Base-by-base conservation (phyloP, 257 asterid genomes). In the Solanum sparsipilum region DNA sequence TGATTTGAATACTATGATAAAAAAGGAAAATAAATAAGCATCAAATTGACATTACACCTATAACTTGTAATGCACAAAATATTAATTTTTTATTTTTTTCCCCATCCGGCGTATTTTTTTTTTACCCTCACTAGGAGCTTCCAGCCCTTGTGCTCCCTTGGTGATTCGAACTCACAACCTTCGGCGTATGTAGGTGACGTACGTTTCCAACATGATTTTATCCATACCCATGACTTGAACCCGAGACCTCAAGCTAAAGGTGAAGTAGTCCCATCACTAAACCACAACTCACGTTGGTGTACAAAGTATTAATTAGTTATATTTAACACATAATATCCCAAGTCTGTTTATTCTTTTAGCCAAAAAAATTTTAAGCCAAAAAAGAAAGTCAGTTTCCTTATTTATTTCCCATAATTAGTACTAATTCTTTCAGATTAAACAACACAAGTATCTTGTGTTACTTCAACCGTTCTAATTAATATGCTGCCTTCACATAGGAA, bases 201-300 rank as follows among this genome's bases (percentile, higher is more conserved):
- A 1, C 0, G 4, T 3, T 16, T 0, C 1, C 1, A 16, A 52
- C 21, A 52, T 0, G 23, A 52, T 52, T 52, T 52, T 52, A 18
- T 16, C 7, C 1, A 18, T 52, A 6, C 1, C 0, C 23, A 6
- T 52, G 23, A 0, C 9, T 16, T 0, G 1, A 52, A 6, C 1
- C 3, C 0, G 2, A 52, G 0, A 52, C 1, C 9, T 52, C 1
- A 6, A 52, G 3, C 18, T 52, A 52, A 52, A 52, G 9, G 4
- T 18, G 4, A 52, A 2, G 15, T 52, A 52, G n/a, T 52, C 0
- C 0, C 23, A 52, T 0, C 63, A 18, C 23, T 18, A 52, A 0
- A 6, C 63, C 23, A 52, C 4, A 52, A 52, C 58, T 5, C 20
- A 46, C 1, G 65, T 56, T 52, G 8, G 23, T 52, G 63, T 52